phyloP scores from a whole-genome alignment of 164 flowering plant genomes.

The Chimonanthus praecox region DNA sequence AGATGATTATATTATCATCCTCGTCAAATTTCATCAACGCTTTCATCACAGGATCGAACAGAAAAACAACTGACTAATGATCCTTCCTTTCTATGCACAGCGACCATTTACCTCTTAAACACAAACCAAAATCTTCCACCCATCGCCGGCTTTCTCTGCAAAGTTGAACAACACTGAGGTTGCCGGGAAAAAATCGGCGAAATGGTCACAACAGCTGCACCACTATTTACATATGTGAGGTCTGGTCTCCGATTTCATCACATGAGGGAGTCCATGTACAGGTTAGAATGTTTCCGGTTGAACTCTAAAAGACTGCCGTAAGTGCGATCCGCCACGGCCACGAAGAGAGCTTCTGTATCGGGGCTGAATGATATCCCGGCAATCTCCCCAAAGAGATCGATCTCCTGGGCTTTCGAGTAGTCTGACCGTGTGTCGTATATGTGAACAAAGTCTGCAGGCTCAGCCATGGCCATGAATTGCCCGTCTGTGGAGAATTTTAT shows the following conservation, averaged over 20 bases:
- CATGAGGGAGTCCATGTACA: constrained; percentile 41
- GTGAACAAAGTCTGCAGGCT: constrained; percentile 94
- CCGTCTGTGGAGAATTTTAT: constrained; percentile 79
- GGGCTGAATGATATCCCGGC: constrained; percentile 96
- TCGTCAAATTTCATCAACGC: no score
- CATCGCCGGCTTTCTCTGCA: no score
- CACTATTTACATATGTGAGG: neutral
- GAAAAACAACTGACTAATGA: no score
- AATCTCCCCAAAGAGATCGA: constrained; percentile 91
- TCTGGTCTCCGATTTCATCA: constrained; percentile 2
- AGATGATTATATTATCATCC: no score
- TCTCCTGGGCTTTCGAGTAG: constrained; percentile 53
- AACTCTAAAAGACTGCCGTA: constrained; percentile 88
- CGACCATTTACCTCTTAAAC: neutral
- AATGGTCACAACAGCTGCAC: neutral
- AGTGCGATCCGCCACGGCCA: constrained; percentile 81
- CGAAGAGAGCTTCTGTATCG: constrained; percentile 75
- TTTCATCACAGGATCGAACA: no score
- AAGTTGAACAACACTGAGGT: no score
- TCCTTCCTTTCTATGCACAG: neutral
- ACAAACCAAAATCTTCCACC: no score
- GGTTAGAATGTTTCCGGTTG: constrained; percentile 37
- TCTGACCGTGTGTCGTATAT: constrained; percentile 52
- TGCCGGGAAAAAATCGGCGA: neutral
- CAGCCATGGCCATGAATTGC: constrained; percentile 85